A percentile compares a stretch with the other conserved stretches of the same genome.
Conservation (phyloP, 179 eudicot species). For the Patellifolia procumbens region DNA sequence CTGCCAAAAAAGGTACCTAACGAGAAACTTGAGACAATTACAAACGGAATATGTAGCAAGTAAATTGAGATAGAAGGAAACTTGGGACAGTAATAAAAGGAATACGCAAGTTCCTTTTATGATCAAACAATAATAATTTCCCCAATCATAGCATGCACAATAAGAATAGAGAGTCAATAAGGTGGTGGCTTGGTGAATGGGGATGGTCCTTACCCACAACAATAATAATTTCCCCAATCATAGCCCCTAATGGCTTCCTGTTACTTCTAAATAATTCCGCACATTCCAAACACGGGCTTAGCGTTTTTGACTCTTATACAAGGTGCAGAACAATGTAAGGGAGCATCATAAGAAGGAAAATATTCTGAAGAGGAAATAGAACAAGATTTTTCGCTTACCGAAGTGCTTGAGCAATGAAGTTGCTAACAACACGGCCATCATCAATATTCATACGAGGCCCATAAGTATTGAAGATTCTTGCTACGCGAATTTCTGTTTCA, state of each 20-base stretch:
- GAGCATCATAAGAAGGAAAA: background rate
- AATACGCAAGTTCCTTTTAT: too few relatives aligned
- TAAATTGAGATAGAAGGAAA: too few relatives aligned
- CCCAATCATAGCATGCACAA: too few relatives aligned
- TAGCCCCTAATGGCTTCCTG: background rate
- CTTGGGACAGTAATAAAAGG: too few relatives aligned
- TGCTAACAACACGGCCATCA: constrained; percentile 99
- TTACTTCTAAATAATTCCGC: background rate
- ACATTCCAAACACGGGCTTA: background rate
- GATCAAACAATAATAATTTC: too few relatives aligned
- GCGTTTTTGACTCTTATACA: background rate
- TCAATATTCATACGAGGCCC: constrained; percentile 99
- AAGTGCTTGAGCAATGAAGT: constrained; percentile 96
- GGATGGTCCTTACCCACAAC: background rate
- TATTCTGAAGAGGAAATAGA: background rate
- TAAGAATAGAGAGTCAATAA: too few relatives aligned
- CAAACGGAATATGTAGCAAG: too few relatives aligned
- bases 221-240: background rate
- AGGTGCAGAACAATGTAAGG: background rate
- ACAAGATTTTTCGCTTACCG: constrained; percentile 41
- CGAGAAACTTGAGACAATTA: too few relatives aligned
- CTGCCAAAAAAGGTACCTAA: too few relatives aligned
- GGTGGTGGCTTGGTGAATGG: too few relatives aligned
- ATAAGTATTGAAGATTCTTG: constrained; percentile 95
- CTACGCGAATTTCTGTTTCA: constrained; percentile 87